A percentile compares a stretch with the other conserved stretches of the same genome.
Conservation (phyloP, 2,329 filamentous ascomycete species). For the Xylaria sp. region DNA sequence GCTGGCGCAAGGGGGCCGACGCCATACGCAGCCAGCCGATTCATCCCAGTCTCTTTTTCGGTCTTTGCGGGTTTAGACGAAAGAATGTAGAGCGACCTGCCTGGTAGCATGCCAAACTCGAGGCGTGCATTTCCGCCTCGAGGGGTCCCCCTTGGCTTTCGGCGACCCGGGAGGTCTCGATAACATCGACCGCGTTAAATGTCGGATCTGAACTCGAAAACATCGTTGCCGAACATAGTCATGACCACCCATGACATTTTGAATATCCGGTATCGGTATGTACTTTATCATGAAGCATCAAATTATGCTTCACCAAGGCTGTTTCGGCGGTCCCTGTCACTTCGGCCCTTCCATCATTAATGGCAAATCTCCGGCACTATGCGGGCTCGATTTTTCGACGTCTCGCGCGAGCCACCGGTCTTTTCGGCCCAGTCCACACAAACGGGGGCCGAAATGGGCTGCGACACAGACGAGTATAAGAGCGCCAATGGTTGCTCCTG, state of each 20-base stretch:
- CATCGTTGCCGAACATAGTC: background rate
- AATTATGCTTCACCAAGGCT: background rate
- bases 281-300: background rate
- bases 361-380: background rate
- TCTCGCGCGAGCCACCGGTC: constrained; percentile 30
- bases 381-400: constrained; percentile 23
- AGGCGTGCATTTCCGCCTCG: background rate
- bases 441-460: constrained; percentile 36
- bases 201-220: background rate
- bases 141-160: background rate
- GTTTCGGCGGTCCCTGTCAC: background rate
- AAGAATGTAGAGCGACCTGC: too few relatives aligned
- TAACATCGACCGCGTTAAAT: too few relatives aligned
- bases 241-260: background rate
- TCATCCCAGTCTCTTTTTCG: too few relatives aligned
- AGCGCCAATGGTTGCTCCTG: constrained; percentile 24
- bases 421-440: constrained; percentile 27
- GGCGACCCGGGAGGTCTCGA: too few relatives aligned
- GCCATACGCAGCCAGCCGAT: too few relatives aligned
- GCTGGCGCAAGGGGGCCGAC: too few relatives aligned
- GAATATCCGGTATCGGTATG: background rate
- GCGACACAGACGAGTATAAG: constrained; percentile 33
- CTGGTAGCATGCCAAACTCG: too few relatives aligned
- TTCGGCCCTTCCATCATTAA: background rate
- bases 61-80: too few relatives aligned